Evolutionary conservation across 2,329 filamentous ascomycete species (phyloP).

Genomic region (Westerdykella sp.): DNA sequence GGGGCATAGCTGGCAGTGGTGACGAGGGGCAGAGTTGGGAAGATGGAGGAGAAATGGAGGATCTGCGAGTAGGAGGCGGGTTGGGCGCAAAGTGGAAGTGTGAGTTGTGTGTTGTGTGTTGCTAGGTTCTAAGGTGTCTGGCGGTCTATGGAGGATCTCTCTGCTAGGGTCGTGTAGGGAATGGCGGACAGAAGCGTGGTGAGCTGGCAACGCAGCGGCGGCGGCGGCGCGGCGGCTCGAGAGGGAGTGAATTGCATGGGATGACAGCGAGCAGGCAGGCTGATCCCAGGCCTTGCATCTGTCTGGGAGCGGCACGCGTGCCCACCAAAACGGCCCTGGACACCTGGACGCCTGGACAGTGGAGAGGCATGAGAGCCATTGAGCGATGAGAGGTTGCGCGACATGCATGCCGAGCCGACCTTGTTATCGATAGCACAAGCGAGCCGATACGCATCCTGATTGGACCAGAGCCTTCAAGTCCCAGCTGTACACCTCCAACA

Average conservation of each 20-base stretch:
- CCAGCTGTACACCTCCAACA: not conserved
- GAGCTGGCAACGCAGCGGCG: not conserved
- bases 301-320: not conserved
- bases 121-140: too few relatives aligned
- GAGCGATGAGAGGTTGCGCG: too few relatives aligned
- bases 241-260: not conserved
- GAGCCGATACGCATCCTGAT: not conserved
- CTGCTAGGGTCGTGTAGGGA: too few relatives aligned
- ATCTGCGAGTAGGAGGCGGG: not conserved
- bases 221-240: not conserved
- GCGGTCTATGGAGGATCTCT: too few relatives aligned
- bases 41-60: not conserved
- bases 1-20: not conserved
- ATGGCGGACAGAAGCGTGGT: not conserved
- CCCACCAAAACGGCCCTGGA: too few relatives aligned
- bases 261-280: not conserved
- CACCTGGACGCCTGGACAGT: too few relatives aligned
- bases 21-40: not conserved
- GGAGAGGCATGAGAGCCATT: too few relatives aligned
- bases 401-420: too few relatives aligned
- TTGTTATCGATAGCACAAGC: not conserved
- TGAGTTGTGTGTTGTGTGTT: not conserved
- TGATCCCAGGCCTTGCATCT: not conserved
- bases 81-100: not conserved
- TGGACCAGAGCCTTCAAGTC: not conserved